Percentiles rank a stretch among this genome's conserved stretches.
Evolutionary conservation across 2,329 filamentous ascomycete genomes (phyloP).

Genomic region (Pseudofabraea citricarpa): DNA sequence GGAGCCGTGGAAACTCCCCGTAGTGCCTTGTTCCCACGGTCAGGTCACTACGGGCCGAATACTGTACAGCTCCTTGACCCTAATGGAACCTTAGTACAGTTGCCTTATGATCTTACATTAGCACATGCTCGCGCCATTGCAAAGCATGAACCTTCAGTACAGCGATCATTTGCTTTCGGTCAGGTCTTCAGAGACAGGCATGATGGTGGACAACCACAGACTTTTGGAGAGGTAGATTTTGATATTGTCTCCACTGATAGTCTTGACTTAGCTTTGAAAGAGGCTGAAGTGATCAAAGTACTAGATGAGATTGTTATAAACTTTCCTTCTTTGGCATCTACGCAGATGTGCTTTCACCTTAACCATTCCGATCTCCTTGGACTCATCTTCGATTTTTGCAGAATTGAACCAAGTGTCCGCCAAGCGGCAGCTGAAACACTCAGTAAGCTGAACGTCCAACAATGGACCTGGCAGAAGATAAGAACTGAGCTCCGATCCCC

Average conservation of each 20-base stretch:
- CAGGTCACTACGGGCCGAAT: constrained; percentile 68
- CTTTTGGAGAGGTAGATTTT: constrained; percentile 89
- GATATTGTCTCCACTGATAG: constrained; percentile 86
- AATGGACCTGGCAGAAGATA: constrained; percentile 78
- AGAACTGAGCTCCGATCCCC: constrained; percentile 77
- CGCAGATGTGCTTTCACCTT: constrained; percentile 81
- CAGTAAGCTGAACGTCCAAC: constrained; percentile 80
- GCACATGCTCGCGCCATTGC: constrained; percentile 83
- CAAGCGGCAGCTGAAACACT: constrained; percentile 74
- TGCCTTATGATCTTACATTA: constrained; percentile 91
- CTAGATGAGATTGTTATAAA: constrained; percentile 82
- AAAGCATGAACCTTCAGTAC: constrained; percentile 60
- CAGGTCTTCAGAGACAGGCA: constrained; percentile 77
- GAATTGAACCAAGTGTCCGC: constrained; percentile 65
- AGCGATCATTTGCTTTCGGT: constrained; percentile 82
- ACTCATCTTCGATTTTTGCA: constrained; percentile 84
- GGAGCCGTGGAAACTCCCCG: constrained; percentile 79
- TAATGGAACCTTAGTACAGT: constrained; percentile 80
- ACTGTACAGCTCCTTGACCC: constrained; percentile 77
- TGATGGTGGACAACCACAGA: constrained; percentile 74
- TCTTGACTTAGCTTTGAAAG: constrained; percentile 78
- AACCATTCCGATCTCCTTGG: constrained; percentile 85
- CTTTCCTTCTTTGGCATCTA: constrained; percentile 69
- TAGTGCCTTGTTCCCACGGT: constrained; percentile 75
- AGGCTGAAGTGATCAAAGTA: constrained; percentile 91